Evolutionary conservation across 345 rosid genomes (phyloP).

Genomic region (Sonneratia caseolaris): DNA sequence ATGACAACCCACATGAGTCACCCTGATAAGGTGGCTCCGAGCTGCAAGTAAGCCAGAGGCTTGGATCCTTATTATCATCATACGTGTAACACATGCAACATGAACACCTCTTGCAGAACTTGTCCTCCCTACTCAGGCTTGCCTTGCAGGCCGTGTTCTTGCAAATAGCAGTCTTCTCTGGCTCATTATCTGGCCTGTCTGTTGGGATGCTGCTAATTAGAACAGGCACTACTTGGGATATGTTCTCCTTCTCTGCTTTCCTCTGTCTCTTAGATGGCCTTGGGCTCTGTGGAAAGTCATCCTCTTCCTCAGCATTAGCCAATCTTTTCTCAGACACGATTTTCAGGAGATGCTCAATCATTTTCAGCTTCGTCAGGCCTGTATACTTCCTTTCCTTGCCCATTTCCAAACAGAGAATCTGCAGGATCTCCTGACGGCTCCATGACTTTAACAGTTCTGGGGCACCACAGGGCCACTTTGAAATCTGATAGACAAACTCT

Average conservation of each 20-base stretch:
- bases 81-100: conserved; percentile 74
- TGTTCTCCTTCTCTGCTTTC: conserved; percentile 40
- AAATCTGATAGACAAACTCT: conserved; percentile 70
- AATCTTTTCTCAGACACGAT: conserved; percentile 62
- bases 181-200: conserved; percentile 21
- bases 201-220: conserved; percentile 17
- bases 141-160: conserved; percentile 87
- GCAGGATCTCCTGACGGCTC: conserved; percentile 90
- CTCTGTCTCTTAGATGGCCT: conserved; percentile 50
- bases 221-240: conserved; percentile 41
- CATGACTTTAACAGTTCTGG: conserved; percentile 68
- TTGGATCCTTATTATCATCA: conserved; percentile 94
- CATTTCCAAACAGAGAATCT: conserved; percentile 89
- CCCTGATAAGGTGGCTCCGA: conserved; percentile 54
- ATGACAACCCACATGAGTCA: conserved; percentile 72
- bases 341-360: conserved; percentile 76
- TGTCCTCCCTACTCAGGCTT: conserved; percentile 41
- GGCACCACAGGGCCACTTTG: conserved; percentile 55
- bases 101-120: conserved; percentile 81
- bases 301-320: conserved; percentile 27
- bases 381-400: conserved; percentile 98
- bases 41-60: conserved; percentile 80
- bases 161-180: conserved; percentile 35
- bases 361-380: conserved; percentile 78
- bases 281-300: conserved; percentile 28